Evolutionary conservation across 2,329 filamentous ascomycete species (phyloP), one percentile per base, ranked within the genome.

Genomic region (Metarhizium rileyi): DNA sequence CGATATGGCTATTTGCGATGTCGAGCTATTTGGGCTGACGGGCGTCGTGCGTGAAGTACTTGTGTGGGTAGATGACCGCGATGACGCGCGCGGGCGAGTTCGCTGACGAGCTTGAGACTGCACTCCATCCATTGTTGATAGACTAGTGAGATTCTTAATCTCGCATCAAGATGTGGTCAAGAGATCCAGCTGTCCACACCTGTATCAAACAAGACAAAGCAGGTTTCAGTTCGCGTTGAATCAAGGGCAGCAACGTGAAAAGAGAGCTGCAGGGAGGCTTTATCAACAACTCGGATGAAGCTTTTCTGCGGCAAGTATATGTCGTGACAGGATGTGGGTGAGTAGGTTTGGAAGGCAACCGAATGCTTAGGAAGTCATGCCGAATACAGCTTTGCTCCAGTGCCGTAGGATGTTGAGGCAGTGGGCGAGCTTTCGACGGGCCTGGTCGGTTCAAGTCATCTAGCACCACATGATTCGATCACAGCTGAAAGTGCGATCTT

Each of bases 61-160:
- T 20, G 66, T 71, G 52, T 67, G 67, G 46, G 61, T 70, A 51
- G 72, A 76, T 20, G 72, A 70, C 52, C 72, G 68, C 14, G 74
- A 78, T 28, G 69, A 62, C 9, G 68, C 67, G 51, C 72, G 73
- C 53, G 68, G 63, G 53, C 68, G 61, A 47, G 61, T 57, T 50
- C 57, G 59, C 23, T 61, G 58, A n/a, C 59, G 54, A 33, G 53
- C 27, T 27, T 61, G 59, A 12, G 51, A 38, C 18, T 57, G 52
- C 33, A 60, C 47, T 18, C 52, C 48, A 14, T 69, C 66, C 66
- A 69, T 69, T 25, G 44, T 35, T 22, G 41, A 5, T 54, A 54
- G 41, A 38, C 20, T 38, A 33, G 26, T 7, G n/a, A 46, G 28
- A 16, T 44, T 28, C 10, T 40, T 16, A 23, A 48, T 48, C 16